Base-by-base conservation (phyloP, 2,329 filamentous ascomycete genomes). In the Pseudogymnoascus sp. region DNA sequence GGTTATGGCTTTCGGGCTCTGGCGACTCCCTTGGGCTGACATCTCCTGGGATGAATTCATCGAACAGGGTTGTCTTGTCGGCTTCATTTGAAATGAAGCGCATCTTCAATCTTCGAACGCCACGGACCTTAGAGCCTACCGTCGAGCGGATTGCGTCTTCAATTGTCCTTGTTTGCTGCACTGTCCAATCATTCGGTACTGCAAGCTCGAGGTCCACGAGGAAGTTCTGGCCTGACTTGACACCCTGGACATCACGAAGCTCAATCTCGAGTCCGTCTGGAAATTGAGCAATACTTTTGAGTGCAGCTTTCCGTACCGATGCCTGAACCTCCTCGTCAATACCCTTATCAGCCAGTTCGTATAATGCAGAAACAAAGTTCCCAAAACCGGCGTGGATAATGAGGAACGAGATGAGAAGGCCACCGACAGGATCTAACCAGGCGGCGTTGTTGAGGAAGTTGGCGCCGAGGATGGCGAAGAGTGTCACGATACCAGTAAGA, bases 161-260 rank as follows among this genome's bases (percentile, higher is more conserved):
- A 12, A 96, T 78, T 14, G 81, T 76, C 37, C 84, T 80, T 6
- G 87, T 83, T 60, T 88, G 82, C 60, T 86, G 83, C 5, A 99
- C 78, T 0, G 88, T 88, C 88, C 89, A 96, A 35, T 78, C 77
- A 20, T 80, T 82, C 0, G 93, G 91, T 14, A 95, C 89, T 1
- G 84, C 88, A 64, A 97, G 76, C 73, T 96, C 92, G 6, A 99
- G 74, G 68, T 97, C 94, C 68, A 97, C 86, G 30, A 97, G 80
- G 72, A 95, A 97, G 76, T 97, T 99, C 74, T 97, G 94, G 30
- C 94, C 94, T 3, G 91, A 94, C 76, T 99, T 99, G 75, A 96
- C 82, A 60, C 94, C 94, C 66, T 91, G 89, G 2, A 97, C 82
- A 47, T 90, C 88, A 47, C 88, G 83, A 7, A 58, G 37, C 69